Percentiles rank a stretch among this genome's conserved stretches.
These are phyloP conservation scores for Phytopythium oedochilum DNA, from an alignment of 352 stramenopile species.

Conservation along the genomic window DNA sequence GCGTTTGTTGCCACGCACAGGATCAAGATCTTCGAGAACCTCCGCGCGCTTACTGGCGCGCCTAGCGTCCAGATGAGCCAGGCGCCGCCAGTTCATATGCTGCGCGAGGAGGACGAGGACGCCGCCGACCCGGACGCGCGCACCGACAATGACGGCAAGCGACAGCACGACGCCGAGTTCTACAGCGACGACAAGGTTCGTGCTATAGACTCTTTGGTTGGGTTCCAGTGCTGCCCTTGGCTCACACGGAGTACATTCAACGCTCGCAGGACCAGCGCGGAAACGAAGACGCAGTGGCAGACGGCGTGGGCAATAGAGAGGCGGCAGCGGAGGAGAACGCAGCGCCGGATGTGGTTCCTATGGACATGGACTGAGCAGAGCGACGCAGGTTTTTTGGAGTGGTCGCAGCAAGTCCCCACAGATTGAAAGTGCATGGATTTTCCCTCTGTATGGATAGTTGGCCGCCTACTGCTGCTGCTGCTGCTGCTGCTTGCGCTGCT, in stretches of 20 bases:
- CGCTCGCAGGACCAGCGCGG: slow-evolving; percentile 41
- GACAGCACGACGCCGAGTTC: slow-evolving; percentile 71
- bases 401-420: no score
- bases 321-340: slow-evolving; percentile 32
- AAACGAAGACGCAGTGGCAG: slow-evolving; percentile 38
- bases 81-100: slow-evolving; percentile 55
- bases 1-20: slow-evolving; percentile 15
- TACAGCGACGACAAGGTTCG: slow-evolving; percentile 74
- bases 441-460: no score
- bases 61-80: slow-evolving; percentile 81
- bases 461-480: slow-evolving; percentile 15
- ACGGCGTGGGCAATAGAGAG: slow-evolving; percentile 18
- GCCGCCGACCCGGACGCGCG: slow-evolving; percentile 55
- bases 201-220: no score
- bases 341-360: slow-evolving; percentile 63
- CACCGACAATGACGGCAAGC: slow-evolving; percentile 63
- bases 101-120: slow-evolving; percentile 81
- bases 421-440: slow-evolving; percentile 1
- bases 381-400: no score
- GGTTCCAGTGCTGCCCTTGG: not conserved
- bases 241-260: not conserved
- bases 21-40: slow-evolving; percentile 83
- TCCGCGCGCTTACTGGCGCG: slow-evolving; percentile 64
- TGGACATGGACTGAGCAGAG: slow-evolving; percentile 61
- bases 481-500: slow-evolving; percentile 54